Evolutionary conservation across 768 basidiomycete genomes (phyloP).

Genomic region (Auricularia sp.): DNA sequence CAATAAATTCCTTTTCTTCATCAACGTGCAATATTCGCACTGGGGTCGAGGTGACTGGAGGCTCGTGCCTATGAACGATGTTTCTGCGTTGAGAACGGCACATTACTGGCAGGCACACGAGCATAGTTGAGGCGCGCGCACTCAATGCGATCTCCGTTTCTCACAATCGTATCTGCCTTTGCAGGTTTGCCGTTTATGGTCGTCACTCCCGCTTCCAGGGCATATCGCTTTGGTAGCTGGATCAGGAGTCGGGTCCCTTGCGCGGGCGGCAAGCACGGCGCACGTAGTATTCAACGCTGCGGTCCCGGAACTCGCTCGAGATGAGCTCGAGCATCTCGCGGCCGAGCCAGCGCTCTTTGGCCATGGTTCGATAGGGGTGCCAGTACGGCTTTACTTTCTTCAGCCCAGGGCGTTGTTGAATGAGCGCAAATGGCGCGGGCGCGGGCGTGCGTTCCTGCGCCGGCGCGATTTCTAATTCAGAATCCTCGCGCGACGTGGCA

Average conservation of each 20-base stretch:
- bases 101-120: conserved; percentile 4
- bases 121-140: conserved; percentile 27
- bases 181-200: conserved; percentile 89
- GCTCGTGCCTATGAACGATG: conserved; percentile 93
- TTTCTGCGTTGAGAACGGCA: conserved; percentile 43
- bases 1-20: conserved; percentile 69
- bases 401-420: conserved; percentile 33
- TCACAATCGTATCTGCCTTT: conserved; percentile 64
- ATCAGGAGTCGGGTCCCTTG: background rate
- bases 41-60: conserved; percentile 78
- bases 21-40: conserved; percentile 75
- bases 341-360: conserved; percentile 83
- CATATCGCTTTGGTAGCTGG: conserved; percentile 38
- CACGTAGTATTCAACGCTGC: conserved; percentile 94
- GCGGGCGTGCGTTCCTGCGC: too few relatives aligned
- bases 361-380: conserved; percentile 89
- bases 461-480: too few relatives aligned
- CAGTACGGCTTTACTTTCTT: conserved; percentile 83
- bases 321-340: conserved; percentile 85
- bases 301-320: conserved; percentile 87
- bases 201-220: conserved; percentile 88
- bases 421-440: background rate
- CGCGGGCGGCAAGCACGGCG: conserved; percentile 23
- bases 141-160: conserved; percentile 87
- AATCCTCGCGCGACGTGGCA: too few relatives aligned